Conservation (phyloP, 257 asterid species). For the Craterostigma plantagineum region DNA sequence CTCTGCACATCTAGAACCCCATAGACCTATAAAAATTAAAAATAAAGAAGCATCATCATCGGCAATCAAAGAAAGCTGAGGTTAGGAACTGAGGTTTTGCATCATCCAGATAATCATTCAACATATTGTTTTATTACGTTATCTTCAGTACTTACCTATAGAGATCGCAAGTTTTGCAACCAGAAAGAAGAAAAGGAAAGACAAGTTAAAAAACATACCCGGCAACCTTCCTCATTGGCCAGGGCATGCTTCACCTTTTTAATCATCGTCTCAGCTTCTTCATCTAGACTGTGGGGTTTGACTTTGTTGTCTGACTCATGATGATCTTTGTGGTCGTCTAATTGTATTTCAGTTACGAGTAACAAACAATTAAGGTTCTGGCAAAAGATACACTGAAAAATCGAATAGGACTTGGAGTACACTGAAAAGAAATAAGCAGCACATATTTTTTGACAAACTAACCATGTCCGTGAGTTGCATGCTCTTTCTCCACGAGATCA, state of each 20-base stretch:
- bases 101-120: no score
- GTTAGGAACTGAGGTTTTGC: no score
- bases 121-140: neutral
- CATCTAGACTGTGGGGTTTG: constrained; percentile 57
- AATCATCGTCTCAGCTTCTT: constrained; percentile 65
- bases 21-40: constrained; percentile 72
- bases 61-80: no score
- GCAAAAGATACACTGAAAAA: constrained; percentile 1
- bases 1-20: constrained; percentile 96
- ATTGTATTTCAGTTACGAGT: constrained; percentile 9
- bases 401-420: neutral
- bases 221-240: constrained; percentile 80
- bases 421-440: neutral
- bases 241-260: constrained; percentile 81
- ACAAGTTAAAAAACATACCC: constrained; percentile 30
- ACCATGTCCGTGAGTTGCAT: constrained; percentile 69
- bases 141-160: constrained; percentile 1
- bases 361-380: constrained; percentile 1
- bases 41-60: constrained; percentile 1
- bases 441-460: constrained; percentile 10
- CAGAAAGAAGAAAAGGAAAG: constrained; percentile 1
- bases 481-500: constrained; percentile 92
- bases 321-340: constrained; percentile 64
- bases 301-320: constrained; percentile 47
- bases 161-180: neutral